Base-by-base conservation (phyloP, 2,329 filamentous ascomycete genomes). In the Fusarium acutatum region DNA sequence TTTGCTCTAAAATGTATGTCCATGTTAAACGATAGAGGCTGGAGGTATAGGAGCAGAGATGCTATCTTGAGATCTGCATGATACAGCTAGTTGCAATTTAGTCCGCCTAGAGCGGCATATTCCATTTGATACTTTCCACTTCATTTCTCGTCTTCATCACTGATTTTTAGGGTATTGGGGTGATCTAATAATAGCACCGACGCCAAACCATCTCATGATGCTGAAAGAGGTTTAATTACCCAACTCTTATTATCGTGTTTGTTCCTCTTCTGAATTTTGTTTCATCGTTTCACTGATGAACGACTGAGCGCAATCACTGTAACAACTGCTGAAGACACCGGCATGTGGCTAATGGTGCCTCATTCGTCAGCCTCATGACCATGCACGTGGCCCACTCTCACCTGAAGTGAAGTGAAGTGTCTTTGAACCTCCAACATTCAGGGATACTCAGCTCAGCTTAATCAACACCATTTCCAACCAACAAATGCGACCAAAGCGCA, bases 361-460 rank as follows among this genome's bases (percentile, higher is more conserved):
- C 53, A 64, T 60, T 73, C 49, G 58, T 65, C 50, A 69, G 69
- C 30, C 69, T 60, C 64, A 58, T 53, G 56, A 53, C 54, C 41
- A 60, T 61, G 62, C 71, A 73, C 71, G 71, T 73, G 71, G 71
- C 56, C 63, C 67, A 67, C 67, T n/a, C 43, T 64, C 57, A 34
- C 34, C 50, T 54, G 67, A 37, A 49, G 54, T 56, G 17, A 44
- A 57, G 38, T 49, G 35, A 30, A 56, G 37, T 56, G 52, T 59
- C 66, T 64, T 56, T 46, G 57, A 60, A 69, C 52, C 46, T 59
- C 50, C 58, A 64, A 52, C 71, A 59, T 64, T 37, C 63, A 72
- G 71, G 71, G 71, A 72, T 73, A 47, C 28, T 62, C 30, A 61
- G 41, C 37, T 61, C 38, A 49, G 41, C 37, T 30, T 13, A 50